Conservation (phyloP, 2,329 filamentous ascomycete genomes). For the Graphiopsis chlorocephala region DNA sequence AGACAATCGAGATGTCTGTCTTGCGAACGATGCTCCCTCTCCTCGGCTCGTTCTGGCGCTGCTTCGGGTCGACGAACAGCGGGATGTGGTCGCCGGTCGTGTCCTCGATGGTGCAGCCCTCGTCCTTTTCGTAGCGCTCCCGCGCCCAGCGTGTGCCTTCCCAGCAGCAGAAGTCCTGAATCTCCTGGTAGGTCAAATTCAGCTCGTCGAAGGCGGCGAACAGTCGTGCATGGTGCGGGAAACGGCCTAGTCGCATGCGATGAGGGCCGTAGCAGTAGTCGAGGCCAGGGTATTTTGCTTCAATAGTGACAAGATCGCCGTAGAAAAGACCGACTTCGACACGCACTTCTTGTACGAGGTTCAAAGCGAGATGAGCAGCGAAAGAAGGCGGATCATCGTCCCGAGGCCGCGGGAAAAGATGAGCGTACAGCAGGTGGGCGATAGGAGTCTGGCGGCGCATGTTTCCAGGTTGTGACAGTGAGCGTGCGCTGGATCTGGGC, state of each 20-base stretch:
- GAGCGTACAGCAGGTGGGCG: constrained; percentile 70
- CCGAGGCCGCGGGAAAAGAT: constrained; percentile 68
- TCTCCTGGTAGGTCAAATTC: constrained; percentile 66
- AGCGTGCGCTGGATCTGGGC: neutral
- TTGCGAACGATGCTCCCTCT: constrained; percentile 33
- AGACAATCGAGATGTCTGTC: constrained; percentile 34
- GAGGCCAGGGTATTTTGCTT: constrained; percentile 77
- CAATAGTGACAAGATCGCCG: constrained; percentile 72
- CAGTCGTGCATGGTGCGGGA: constrained; percentile 71
- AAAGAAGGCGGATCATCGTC: constrained; percentile 69
- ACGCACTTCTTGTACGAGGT: constrained; percentile 73
- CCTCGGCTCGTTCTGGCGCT: constrained; percentile 20
- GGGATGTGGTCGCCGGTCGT: constrained; percentile 68
- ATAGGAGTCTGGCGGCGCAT: constrained; percentile 71
- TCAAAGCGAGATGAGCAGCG: constrained; percentile 64
- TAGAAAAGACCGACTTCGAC: constrained; percentile 77
- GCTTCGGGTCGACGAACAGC: constrained; percentile 52
- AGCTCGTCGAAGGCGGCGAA: constrained; percentile 73
- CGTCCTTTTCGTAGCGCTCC: constrained; percentile 73
- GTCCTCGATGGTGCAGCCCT: constrained; percentile 66
- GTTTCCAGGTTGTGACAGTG: constrained; percentile 25
- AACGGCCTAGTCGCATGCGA: constrained; percentile 73
- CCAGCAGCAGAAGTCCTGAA: constrained; percentile 72
- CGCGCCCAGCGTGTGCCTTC: constrained; percentile 82
- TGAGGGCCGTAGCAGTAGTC: constrained; percentile 74